Evolutionary conservation across 2,329 filamentous ascomycete species (phyloP), one percentile per base, ranked within the genome.

Genomic region (Botrytis byssoidea): DNA sequence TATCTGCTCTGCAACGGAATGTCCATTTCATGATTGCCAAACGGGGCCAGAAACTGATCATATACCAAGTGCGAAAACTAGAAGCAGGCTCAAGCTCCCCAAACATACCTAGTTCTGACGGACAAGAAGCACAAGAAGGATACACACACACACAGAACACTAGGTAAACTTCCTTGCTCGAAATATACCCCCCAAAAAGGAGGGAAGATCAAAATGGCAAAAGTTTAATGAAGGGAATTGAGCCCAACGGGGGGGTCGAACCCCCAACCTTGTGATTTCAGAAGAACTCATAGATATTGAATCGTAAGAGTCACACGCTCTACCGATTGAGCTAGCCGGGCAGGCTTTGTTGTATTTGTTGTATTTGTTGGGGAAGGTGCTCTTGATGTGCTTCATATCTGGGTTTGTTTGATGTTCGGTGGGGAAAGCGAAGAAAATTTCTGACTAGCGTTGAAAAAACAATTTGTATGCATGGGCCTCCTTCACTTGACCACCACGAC

Each of bases 271-370:
- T 69, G 66, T 69, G 66, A 69, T 69, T 22, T 40, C 65, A 57
- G 46, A 67, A 37, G 35, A 68, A 68, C 65, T 68, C 65, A 40
- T 55, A 68, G 48, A 42, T 57, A 29, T 57, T 55, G 25, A 61
- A 72, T 61, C 71, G 4, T 79, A 78, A 79, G 77, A 79, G 77
- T 75, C 78, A 77, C 77, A 80, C 78, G 78, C 78, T 79, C 78
- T 79, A 79, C 78, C 78, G 78, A 79, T 78, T 79, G 78, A 79
- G 78, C 78, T 79, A 78, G 74, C 77, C 76, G 75, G 77, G 77
- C 75, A 46, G 66, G 59, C 64, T 73, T 68, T 72, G 51, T 57
- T 57, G 1, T 29, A 22, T 22, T 42, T 57, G 48, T 44, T 68
- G 40, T 9, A 37, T 22, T 42, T 57, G 48, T 44, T 68, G 40